phyloP scores from a whole-genome alignment of 2,329 filamentous ascomycete genomes.

The Juglanconis oblonga region DNA sequence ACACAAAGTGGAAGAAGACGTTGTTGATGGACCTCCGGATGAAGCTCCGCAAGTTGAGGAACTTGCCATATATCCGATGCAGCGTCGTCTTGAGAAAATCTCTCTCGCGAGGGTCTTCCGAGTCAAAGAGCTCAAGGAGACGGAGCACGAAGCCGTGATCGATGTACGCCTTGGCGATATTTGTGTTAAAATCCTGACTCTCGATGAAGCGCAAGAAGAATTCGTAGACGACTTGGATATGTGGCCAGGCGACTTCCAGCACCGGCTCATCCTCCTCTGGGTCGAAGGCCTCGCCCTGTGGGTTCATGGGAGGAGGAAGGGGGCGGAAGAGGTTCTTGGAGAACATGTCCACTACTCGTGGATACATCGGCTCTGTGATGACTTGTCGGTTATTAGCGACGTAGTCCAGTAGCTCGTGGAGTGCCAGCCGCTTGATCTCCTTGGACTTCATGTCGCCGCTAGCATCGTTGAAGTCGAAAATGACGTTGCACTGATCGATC shows the following conservation, averaged over 20 bases:
- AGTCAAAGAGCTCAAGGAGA: slow-evolving; percentile 96
- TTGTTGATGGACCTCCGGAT: slow-evolving; percentile 99
- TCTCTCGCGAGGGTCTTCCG: slow-evolving; percentile 91
- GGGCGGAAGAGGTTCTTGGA: slow-evolving; percentile 97
- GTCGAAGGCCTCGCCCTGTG: slow-evolving; percentile 96
- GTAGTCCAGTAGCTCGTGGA: slow-evolving; percentile 96
- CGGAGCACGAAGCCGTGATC: slow-evolving; percentile 97
- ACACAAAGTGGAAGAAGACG: slow-evolving; percentile 99
- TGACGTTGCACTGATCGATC: slow-evolving; percentile 99
- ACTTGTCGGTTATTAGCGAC: slow-evolving; percentile 98
- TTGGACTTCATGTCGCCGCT: slow-evolving; percentile 99
- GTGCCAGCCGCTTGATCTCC: slow-evolving; percentile 94
- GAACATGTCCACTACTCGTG: slow-evolving; percentile 98
- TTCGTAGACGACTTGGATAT: slow-evolving; percentile 99
- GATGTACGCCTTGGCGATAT: slow-evolving; percentile 98
- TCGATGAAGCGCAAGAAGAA: slow-evolving; percentile 99
- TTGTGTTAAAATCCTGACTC: slow-evolving; percentile 99
- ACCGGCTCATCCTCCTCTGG: slow-evolving; percentile 98
- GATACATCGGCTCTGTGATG: slow-evolving; percentile 99
- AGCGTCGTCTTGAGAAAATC: slow-evolving; percentile 98
- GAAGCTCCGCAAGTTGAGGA: slow-evolving; percentile 94
- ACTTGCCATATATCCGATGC: slow-evolving; percentile 98
- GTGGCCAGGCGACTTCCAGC: slow-evolving; percentile 96
- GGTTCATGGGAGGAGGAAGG: slow-evolving; percentile 94
- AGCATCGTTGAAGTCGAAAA: slow-evolving; percentile 99